Percentiles rank a stretch among this genome's conserved stretches.
Evolutionary conservation across 495 filamentous ascomycete species (phyloP).

Genomic region (Saxophila tyrrhenica): DNA sequence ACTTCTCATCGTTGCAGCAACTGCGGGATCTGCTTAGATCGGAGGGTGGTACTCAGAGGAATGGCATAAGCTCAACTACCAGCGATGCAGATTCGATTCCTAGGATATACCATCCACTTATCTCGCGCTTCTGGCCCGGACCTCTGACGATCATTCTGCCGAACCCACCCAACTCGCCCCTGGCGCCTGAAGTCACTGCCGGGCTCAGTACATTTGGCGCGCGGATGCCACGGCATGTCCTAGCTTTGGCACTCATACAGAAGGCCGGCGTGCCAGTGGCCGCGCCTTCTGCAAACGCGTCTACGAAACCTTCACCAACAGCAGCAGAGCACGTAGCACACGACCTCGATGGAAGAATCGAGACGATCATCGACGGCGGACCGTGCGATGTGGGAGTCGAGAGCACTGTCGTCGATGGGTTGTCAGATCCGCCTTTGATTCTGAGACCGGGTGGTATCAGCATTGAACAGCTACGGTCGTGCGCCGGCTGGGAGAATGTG

Average conservation of each 20-base stretch:
- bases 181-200: conserved; percentile 83
- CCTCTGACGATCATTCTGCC: conserved; percentile 86
- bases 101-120: conserved; percentile 67
- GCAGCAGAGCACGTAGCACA: conserved; percentile 77
- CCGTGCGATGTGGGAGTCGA: conserved; percentile 80
- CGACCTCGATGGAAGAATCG: conserved; percentile 75
- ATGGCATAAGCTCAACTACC: not conserved
- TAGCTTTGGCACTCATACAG: conserved; percentile 79
- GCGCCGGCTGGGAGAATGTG: conserved; percentile 70
- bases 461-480: conserved; percentile 63
- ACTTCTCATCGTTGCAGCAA: conserved; percentile 73
- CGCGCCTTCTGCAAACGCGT: conserved; percentile 91
- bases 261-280: conserved; percentile 67
- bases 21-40: conserved; percentile 51
- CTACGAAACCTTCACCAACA: conserved; percentile 82
- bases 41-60: not conserved
- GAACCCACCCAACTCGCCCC: conserved; percentile 51
- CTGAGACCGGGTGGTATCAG: conserved; percentile 86
- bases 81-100: conserved; percentile 46
- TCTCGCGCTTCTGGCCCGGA: conserved; percentile 84
- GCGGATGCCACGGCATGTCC: conserved; percentile 71
- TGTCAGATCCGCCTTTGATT: conserved; percentile 67
- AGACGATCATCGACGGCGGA: conserved; percentile 82
- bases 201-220: conserved; percentile 73
- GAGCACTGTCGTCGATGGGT: conserved; percentile 90